Conservation (phyloP, 2,329 filamentous ascomycete species). For the Bipolaris sorokiniana region DNA sequence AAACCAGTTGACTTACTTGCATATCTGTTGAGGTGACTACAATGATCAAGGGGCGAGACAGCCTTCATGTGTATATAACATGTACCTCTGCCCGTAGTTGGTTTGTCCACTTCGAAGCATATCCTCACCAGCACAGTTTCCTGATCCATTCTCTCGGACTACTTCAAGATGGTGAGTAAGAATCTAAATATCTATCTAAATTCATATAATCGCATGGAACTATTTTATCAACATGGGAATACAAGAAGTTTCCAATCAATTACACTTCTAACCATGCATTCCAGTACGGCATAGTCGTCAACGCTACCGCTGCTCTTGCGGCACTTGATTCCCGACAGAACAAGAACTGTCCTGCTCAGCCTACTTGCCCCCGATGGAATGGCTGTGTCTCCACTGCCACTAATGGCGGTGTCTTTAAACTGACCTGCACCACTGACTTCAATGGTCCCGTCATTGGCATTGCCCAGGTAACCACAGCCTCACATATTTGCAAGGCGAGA, state of each 20-base stretch:
- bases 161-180: slow-evolving; percentile 6
- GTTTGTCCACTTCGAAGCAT: background rate
- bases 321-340: slow-evolving; percentile 1
- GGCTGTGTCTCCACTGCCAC: slow-evolving; percentile 14
- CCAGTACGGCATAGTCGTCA: slow-evolving; percentile 7
- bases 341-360: slow-evolving; percentile 7
- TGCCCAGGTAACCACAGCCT: slow-evolving; percentile 4
- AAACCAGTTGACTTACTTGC: background rate
- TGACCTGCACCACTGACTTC: slow-evolving; percentile 18
- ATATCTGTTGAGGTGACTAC: background rate
- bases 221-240: background rate
- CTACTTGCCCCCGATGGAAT: slow-evolving; percentile 17
- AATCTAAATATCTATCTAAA: background rate
- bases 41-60: background rate
- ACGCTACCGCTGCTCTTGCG: background rate
- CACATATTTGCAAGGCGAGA: background rate
- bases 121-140: background rate
- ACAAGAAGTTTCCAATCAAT: background rate
- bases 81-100: no score
- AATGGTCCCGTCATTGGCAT: slow-evolving; percentile 12
- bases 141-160: background rate
- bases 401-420: slow-evolving; percentile 15
- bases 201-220: no score
- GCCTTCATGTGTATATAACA: background rate
- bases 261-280: background rate